Percentiles rank a stretch among this genome's conserved stretches.
Conservation (phyloP, 768 basidiomycete genomes). For the Cyclocybe cylindracea region DNA sequence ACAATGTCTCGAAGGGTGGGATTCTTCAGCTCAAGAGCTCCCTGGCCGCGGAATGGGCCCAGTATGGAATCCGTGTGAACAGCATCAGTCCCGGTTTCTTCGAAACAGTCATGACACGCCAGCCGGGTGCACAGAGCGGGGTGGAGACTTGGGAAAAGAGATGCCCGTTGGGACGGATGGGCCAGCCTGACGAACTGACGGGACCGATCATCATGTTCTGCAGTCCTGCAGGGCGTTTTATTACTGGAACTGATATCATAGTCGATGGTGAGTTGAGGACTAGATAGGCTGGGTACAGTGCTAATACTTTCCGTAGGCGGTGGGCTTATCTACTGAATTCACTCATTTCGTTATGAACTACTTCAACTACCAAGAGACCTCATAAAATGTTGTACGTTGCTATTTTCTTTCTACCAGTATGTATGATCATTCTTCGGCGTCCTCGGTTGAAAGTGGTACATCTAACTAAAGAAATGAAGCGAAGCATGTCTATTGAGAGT, state of each 20-base stretch:
- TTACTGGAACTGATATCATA: constrained; percentile 42
- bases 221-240: constrained; percentile 42
- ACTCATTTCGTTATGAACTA: no score
- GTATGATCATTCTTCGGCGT: no score
- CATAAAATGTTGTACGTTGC: no score
- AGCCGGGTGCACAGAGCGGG: constrained; percentile 29
- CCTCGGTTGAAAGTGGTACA: no score
- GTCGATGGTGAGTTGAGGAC: constrained; percentile 36
- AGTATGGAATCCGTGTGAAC: constrained; percentile 43
- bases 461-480: no score
- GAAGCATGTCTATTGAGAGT: no score
- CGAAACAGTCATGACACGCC: constrained; percentile 42
- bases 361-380: no score
- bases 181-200: constrained; percentile 38
- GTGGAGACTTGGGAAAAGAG: constrained; percentile 36
- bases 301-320: no score
- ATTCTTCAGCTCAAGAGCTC: constrained; percentile 38
- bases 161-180: constrained; percentile 46
- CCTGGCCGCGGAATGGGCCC: constrained; percentile 43
- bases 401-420: no score
- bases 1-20: constrained; percentile 44
- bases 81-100: constrained; percentile 45
- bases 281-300: no score
- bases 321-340: no score
- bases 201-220: constrained; percentile 41